Evolutionary conservation across 768 basidiomycete genomes (phyloP).

Genomic region (Suillus subalutaceus): DNA sequence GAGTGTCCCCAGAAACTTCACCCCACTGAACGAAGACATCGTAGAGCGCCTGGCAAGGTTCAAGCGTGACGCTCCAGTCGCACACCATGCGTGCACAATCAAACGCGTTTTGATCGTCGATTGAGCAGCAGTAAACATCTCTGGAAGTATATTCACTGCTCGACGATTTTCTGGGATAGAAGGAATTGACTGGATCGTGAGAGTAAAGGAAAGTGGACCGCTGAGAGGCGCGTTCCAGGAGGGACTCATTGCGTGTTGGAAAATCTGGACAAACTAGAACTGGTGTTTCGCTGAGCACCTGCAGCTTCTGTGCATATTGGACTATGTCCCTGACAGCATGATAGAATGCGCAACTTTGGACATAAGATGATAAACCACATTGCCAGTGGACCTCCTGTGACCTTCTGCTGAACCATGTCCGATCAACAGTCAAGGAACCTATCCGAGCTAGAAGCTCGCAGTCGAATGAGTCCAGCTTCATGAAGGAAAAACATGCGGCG

Average conservation of each 20-base stretch:
- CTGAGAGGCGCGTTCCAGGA: slow-evolving; percentile 20
- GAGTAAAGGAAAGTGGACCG: slow-evolving; percentile 21
- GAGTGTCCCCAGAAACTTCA: not conserved
- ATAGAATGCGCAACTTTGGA: slow-evolving; percentile 34
- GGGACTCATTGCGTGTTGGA: slow-evolving; percentile 14
- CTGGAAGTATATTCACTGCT: slow-evolving; percentile 14
- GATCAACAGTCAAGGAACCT: slow-evolving; percentile 30
- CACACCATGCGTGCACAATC: slow-evolving; percentile 10
- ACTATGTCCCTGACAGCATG: slow-evolving; percentile 15
- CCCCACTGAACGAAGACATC: slow-evolving; percentile 1
- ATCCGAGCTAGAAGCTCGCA: slow-evolving; percentile 36
- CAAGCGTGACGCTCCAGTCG: slow-evolving; percentile 1
- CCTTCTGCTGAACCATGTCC: slow-evolving; percentile 38
- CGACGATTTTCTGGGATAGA: not conserved
- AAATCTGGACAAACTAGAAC: slow-evolving; percentile 16
- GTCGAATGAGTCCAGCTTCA: slow-evolving; percentile 31
- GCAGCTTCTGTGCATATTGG: slow-evolving; percentile 11
- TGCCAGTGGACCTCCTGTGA: slow-evolving; percentile 41
- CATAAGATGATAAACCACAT: slow-evolving; percentile 17
- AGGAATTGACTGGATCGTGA: slow-evolving; percentile 1
- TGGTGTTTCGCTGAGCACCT: slow-evolving; percentile 10
- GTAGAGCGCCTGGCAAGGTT: not conserved
- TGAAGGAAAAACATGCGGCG: slow-evolving; percentile 41
- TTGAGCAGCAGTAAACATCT: slow-evolving; percentile 5
- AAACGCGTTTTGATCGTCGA: slow-evolving; percentile 17